Evolutionary conservation across 352 stramenopile genomes (phyloP).

Genomic region (Phytopythium montanum): DNA sequence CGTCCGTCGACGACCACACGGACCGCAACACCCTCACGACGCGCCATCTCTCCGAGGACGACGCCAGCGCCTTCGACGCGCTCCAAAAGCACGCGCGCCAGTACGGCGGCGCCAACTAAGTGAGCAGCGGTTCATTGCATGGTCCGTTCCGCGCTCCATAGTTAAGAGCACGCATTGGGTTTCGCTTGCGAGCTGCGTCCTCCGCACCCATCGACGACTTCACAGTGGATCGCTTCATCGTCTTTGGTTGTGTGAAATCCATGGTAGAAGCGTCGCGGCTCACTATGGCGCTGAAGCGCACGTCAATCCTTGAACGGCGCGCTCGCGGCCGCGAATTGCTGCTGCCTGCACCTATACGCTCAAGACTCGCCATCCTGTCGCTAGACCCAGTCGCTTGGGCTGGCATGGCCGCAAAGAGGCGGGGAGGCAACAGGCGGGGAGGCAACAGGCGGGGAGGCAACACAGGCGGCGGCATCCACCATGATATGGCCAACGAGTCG

Average conservation of each 20-base stretch:
- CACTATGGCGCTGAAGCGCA: not conserved
- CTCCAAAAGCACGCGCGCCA: not conserved
- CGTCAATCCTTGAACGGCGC: not conserved
- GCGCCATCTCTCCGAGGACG: slow-evolving; percentile 8
- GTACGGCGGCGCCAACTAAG: slow-evolving; percentile 4
- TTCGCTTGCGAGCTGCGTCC: not conserved
- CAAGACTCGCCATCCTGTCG: not conserved
- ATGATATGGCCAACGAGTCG: not conserved
- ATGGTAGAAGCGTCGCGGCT: not conserved
- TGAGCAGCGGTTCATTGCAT: too few relatives aligned
- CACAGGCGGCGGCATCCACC: not conserved
- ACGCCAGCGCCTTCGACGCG: not conserved
- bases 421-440: not conserved
- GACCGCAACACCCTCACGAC: slow-evolving; percentile 10
- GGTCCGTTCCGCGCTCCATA: too few relatives aligned
- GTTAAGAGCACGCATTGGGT: not conserved
- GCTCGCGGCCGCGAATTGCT: not conserved
- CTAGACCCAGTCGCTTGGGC: too few relatives aligned
- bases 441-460: not conserved
- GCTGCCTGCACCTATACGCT: not conserved
- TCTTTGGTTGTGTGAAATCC: not conserved
- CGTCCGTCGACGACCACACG: slow-evolving; percentile 20
- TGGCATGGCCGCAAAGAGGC: not conserved
- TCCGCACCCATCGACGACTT: not conserved
- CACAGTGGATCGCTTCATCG: too few relatives aligned